Base-by-base conservation (phyloP, 352 stramenopile species). In the Globisporangium heterothallicum region DNA sequence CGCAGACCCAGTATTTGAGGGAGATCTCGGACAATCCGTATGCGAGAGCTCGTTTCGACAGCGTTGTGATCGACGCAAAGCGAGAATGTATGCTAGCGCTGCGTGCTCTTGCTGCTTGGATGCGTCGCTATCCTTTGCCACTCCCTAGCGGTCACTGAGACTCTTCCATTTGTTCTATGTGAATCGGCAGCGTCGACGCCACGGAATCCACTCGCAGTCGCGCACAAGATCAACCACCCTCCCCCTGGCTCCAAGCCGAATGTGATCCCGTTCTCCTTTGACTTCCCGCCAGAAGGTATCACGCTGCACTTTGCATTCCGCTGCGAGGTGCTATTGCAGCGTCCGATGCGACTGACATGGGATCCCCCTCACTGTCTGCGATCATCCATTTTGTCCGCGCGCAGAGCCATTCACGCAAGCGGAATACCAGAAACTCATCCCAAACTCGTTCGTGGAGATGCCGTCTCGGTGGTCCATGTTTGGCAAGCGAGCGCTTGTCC, bases 141-240 rank as follows among this genome's bases (percentile, higher is more conserved):
- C n/a, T n/a, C n/a, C n/a, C n/a, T n/a, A n/a, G n/a, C n/a, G n/a
- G n/a, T n/a, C n/a, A n/a, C n/a, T n/a, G n/a, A n/a, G n/a, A n/a
- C n/a, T n/a, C n/a, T n/a, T n/a, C n/a, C n/a, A n/a, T 29, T 6
- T 38, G 2, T 1, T 46, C 3, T 5, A 8, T 22, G 12, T 22
- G 7, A 4, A 18, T 36, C 36, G 36, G 10, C 45, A 94, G 83
- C 77, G 1, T 72, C 73, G 0, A 71, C 63, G 21, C 78, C 78
- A 1, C 61, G 65, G 4, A 94, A 94, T 42, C 68, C 71, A 9
- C 66, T 92, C 32, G 81, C 77, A 16, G 67, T 94, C 3, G 84
- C 72, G 21, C 84, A 94, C 63, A 92, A 90, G 61, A 91, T 94
- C 58, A 94, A 94, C 56, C 84, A 94, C 25, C 84, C 84, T 38